These are phyloP conservation scores for Backusella mclennaniae DNA, from an alignment of 192 early-diverging fungal species.

Conservation along the genomic window DNA sequence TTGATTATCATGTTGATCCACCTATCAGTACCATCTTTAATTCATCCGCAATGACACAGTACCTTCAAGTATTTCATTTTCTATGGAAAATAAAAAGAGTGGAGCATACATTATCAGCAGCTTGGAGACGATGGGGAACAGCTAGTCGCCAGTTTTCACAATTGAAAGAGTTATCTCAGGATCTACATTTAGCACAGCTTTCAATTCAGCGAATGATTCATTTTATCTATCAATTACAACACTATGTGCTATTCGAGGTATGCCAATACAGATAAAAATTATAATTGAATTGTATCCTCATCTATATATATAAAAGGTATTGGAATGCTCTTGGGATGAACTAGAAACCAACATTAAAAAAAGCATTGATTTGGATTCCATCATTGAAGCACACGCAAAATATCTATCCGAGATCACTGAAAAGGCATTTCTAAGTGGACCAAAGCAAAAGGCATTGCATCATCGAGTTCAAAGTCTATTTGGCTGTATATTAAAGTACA, in stretches of 20 bases:
- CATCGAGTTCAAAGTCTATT: slow-evolving; percentile 56
- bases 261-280: too few relatives aligned
- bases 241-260: slow-evolving; percentile 91
- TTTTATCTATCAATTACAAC: slow-evolving; percentile 91
- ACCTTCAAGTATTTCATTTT: slow-evolving; percentile 83
- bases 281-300: not conserved
- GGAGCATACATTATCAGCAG: slow-evolving; percentile 67
- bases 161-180: slow-evolving; percentile 51
- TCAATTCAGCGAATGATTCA: slow-evolving; percentile 88
- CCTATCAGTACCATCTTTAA: slow-evolving; percentile 87
- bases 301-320: slow-evolving; percentile 42
- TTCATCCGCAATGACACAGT: slow-evolving; percentile 70
- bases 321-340: slow-evolving; percentile 90
- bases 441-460: slow-evolving; percentile 34
- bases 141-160: slow-evolving; percentile 51
- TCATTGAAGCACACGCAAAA: slow-evolving; percentile 76
- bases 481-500: slow-evolving; percentile 65
- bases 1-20: slow-evolving; percentile 79
- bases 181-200: slow-evolving; percentile 68
- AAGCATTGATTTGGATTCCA: slow-evolving; percentile 72
- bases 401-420: slow-evolving; percentile 72
- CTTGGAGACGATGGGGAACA: slow-evolving; percentile 81
- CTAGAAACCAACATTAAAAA: slow-evolving; percentile 58
- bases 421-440: slow-evolving; percentile 57
- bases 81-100: slow-evolving; percentile 88